Base-by-base conservation (phyloP, 495 filamentous ascomycete species). In the Tirmania nivea region DNA sequence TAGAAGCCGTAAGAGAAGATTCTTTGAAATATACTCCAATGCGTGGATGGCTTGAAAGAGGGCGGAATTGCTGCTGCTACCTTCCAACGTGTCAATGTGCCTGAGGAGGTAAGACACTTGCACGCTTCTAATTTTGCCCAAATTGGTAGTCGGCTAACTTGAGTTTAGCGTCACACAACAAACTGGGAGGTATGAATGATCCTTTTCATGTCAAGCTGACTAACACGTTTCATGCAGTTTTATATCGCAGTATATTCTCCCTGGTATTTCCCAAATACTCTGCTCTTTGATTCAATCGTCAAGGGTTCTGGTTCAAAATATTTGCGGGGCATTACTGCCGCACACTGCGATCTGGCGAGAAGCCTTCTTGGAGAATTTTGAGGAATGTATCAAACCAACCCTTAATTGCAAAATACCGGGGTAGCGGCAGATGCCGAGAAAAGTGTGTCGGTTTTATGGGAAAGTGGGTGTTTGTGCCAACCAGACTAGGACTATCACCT, bases 71-170 rank as follows among this genome's bases (percentile, higher is more conserved):
- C 80, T 0, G 75, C 84, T 39, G 75, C 77, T 8, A 73, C 79
- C 34, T 81, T 85, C 59, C 81, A 85, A 63, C 81, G 81, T 54
- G 85, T 84, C 55, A 83, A 80, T 11, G 83, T 84, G 71, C 80
- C 80, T 1, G 78, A 84, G 59, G 70, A 47, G 55, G 50, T 59
- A 56, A 34, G 53, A 12, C 37, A 16, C 14, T 31, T 47, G 37
- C 54, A 67, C 20, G 65, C 68, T 25, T 25, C 5, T 25, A 25
- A 2, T 1, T 5, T 25, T 25, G 5, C 25, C 25, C 25, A 5
- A 25, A 25, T 2, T 25, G 25, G 25, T 5, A 25, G 25, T 25
- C 25, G 25, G 25, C 25, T 25, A 5, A 25, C 25, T 25, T 25
- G 25, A 25, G 25, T 25, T 25, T 25, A 25, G 25, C 5, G 25